Conservation (phyloP, 352 stramenopile genomes). For the Phytophthora macrochlamydospora region DNA sequence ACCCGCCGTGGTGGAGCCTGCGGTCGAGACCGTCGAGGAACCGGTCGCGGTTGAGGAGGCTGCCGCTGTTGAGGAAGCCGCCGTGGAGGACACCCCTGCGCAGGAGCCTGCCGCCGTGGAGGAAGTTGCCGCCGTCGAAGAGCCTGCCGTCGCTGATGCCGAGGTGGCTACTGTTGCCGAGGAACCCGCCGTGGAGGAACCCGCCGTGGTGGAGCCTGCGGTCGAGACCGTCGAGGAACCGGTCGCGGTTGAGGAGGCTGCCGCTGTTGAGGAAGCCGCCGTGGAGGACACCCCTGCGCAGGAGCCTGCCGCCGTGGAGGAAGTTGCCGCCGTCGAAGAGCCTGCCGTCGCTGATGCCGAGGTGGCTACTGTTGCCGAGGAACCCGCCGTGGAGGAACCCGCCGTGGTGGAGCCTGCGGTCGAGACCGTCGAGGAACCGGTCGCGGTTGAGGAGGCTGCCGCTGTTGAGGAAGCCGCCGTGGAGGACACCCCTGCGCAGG, state of each 20-base stretch:
- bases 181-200: background rate
- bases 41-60: background rate
- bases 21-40: background rate
- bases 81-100: background rate
- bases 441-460: background rate
- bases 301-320: background rate
- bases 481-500: background rate
- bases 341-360: background rate
- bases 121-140: background rate
- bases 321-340: background rate
- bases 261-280: background rate
- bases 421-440: background rate
- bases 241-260: background rate
- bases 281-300: background rate
- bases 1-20: background rate
- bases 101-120: background rate
- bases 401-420: background rate
- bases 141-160: background rate
- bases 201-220: background rate
- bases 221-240: background rate
- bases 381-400: background rate
- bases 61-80: background rate
- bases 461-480: background rate
- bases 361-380: background rate
- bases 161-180: background rate